Percentiles rank a stretch among this genome's conserved stretches.
Evolutionary conservation across 2,329 filamentous ascomycete species (phyloP).

Genomic region (Penicillium expansum): DNA sequence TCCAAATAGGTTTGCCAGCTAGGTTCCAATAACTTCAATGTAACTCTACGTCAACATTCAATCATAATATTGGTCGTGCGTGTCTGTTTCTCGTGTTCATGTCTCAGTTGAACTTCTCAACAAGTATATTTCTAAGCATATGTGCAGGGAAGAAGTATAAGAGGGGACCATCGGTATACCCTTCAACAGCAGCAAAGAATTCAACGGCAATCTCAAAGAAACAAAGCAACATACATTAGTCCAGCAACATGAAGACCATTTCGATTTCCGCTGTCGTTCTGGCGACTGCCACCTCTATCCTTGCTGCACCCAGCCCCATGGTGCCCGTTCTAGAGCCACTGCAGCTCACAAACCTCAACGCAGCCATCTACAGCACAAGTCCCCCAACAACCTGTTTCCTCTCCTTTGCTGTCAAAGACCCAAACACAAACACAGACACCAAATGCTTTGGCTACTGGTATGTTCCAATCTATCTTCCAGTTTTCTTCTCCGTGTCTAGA

Average conservation of each 20-base stretch:
- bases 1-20: too few relatives aligned
- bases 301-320: conserved; percentile 9
- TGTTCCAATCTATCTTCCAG: conserved; percentile 5
- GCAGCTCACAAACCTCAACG: conserved; percentile 9
- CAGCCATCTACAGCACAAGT: conserved; percentile 7
- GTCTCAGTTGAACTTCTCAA: not conserved
- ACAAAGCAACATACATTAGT: too few relatives aligned
- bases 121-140: not conserved
- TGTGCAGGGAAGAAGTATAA: not conserved
- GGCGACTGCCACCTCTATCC: conserved; percentile 8
- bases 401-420: conserved; percentile 14
- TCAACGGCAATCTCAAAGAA: not conserved
- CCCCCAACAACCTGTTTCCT: conserved; percentile 7
- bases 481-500: not conserved
- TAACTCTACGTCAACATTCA: too few relatives aligned
- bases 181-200: not conserved
- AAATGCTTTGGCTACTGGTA: conserved; percentile 16
- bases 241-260: conserved; percentile 13
- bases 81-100: not conserved
- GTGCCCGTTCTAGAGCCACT: conserved; percentile 7
- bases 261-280: conserved; percentile 8
- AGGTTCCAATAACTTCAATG: too few relatives aligned
- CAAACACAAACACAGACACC: conserved; percentile 12
- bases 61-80: too few relatives aligned
- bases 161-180: not conserved